Conservation (phyloP, 352 stramenopile genomes). For the Phytophthora sojae region DNA sequence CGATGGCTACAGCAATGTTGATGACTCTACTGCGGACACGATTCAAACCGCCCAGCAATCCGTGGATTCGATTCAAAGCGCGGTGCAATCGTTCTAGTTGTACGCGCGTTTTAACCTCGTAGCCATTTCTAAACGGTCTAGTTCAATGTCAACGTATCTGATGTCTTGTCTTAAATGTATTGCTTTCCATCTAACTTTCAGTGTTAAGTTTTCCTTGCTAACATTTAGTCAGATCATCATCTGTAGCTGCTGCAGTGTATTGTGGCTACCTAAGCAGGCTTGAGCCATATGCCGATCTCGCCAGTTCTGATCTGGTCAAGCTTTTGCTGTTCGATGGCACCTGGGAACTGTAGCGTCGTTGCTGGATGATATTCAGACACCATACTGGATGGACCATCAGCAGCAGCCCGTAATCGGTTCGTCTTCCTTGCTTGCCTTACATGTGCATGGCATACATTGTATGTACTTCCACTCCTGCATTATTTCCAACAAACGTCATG, state of each 20-base stretch:
- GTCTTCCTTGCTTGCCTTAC: neutral
- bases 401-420: neutral
- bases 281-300: conserved; percentile 14
- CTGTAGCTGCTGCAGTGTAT: too few relatives aligned
- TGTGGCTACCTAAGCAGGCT: too few relatives aligned
- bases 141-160: conserved; percentile 14
- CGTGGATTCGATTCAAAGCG: conserved; percentile 12
- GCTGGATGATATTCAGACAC: neutral
- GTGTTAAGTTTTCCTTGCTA: too few relatives aligned
- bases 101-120: neutral
- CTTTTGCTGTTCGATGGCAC: conserved; percentile 12
- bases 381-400: neutral
- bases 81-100: conserved; percentile 32
- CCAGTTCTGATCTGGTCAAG: conserved; percentile 19
- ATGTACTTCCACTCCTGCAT: neutral
- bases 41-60: conserved; percentile 29
- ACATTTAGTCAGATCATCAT: too few relatives aligned
- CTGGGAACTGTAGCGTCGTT: conserved; percentile 10
- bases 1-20: conserved; percentile 7
- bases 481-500: conserved; percentile 12
- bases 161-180: neutral
- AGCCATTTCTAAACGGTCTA: conserved; percentile 9
- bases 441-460: too few relatives aligned
- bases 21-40: conserved; percentile 7
- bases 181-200: neutral